Evolutionary conservation across 2,329 filamentous ascomycete genomes (phyloP).

Genomic region (Berkeleyomyces rouxiae): DNA sequence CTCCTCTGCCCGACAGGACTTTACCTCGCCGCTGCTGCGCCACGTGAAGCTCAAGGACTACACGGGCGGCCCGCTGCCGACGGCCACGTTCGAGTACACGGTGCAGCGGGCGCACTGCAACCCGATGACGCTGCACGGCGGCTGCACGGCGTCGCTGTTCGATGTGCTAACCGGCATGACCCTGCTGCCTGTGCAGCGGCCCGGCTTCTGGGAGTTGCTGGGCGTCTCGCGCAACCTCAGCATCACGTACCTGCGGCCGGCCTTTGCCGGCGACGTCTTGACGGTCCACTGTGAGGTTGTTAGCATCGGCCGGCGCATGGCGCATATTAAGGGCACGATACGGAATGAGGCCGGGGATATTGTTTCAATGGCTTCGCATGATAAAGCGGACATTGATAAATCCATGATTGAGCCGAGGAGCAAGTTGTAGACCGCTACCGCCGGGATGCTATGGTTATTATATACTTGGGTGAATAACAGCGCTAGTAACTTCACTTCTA

Average conservation of each 20-base stretch:
- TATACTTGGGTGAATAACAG: no score
- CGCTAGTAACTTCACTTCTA: no score
- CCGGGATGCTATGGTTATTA: background rate
- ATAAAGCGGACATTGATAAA: conserved; percentile 45
- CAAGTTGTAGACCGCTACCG: background rate
- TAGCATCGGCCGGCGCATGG: conserved; percentile 38
- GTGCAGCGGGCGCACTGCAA: conserved; percentile 37
- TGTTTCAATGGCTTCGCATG: conserved; percentile 44
- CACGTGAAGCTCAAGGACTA: conserved; percentile 26
- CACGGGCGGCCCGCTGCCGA: conserved; percentile 22
- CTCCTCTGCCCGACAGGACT: conserved; percentile 23
- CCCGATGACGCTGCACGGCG: conserved; percentile 41
- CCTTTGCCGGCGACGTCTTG: conserved; percentile 33
- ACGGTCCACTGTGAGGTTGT: conserved; percentile 41
- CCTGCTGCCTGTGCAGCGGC: conserved; percentile 36
- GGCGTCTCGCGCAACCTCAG: conserved; percentile 51
- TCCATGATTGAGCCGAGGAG: conserved; percentile 10
- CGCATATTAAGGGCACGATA: conserved; percentile 37
- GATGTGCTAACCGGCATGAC: conserved; percentile 47
- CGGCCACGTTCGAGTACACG: conserved; percentile 30
- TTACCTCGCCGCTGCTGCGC: conserved; percentile 27
- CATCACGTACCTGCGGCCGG: conserved; percentile 50
- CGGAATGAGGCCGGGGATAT: conserved; percentile 35
- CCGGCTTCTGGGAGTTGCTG: conserved; percentile 39
- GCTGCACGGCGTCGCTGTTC: conserved; percentile 48